Evolutionary conservation across 305 asterid species (phyloP).

Genomic region (Coffea humblotiana): DNA sequence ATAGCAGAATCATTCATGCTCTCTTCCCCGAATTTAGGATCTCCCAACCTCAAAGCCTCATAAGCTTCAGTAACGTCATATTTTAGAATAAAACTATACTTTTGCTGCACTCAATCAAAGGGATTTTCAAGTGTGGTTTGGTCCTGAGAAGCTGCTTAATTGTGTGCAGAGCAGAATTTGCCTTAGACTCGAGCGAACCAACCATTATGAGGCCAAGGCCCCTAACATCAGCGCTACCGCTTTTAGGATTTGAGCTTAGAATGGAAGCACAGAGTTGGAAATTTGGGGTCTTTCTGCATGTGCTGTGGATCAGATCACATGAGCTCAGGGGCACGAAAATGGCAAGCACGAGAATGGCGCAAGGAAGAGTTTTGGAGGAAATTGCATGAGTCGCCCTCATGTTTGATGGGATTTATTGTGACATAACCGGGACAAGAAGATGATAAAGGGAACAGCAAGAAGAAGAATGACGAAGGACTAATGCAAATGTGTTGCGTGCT

Average conservation of each 20-base stretch:
- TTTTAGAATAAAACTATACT: constrained; percentile 2
- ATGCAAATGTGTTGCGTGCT: neutral
- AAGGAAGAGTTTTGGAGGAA: neutral
- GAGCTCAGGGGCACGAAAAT: neutral
- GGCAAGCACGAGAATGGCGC: constrained; percentile 2
- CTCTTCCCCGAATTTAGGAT: constrained; percentile 17
- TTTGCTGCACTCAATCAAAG: constrained; percentile 6
- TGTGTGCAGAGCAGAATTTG: neutral
- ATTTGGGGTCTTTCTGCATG: constrained; percentile 12
- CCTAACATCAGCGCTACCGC: neutral
- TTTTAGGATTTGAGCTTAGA: neutral
- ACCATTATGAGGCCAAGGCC: constrained; percentile 14
- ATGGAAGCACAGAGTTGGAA: neutral
- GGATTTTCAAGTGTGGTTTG: constrained; percentile 9
- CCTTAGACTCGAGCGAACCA: neutral
- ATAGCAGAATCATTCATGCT: constrained; percentile 2
- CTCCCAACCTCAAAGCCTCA: constrained; percentile 12
- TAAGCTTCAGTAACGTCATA: constrained; percentile 8
- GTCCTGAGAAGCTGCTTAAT: constrained; percentile 5
- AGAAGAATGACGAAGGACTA: neutral
- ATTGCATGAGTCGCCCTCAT: neutral
- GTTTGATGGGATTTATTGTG: neutral
- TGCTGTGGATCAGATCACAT: neutral
- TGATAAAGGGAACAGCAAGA: neutral
- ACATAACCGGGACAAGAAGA: neutral